These are phyloP conservation scores for Talaromyces marneffei DNA, from an alignment of 2,329 filamentous ascomycete genomes.

Conservation along the genomic window DNA sequence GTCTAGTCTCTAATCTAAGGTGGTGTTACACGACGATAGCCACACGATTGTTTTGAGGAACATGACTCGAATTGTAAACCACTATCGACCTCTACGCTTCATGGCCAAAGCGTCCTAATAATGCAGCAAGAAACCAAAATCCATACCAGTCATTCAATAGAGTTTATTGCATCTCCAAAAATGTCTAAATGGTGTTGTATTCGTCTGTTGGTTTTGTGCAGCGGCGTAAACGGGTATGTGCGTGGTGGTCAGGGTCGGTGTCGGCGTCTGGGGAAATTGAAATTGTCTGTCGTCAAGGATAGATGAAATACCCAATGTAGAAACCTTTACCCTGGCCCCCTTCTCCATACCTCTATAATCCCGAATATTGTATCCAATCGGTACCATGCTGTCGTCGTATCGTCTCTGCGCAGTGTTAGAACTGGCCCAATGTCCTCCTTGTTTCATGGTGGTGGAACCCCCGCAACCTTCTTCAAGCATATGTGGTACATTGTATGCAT, in stretches of 20 bases:
- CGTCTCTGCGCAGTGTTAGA: neutral
- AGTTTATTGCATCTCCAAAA: slow-evolving; percentile 24
- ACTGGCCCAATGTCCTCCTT: neutral
- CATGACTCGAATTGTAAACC: neutral
- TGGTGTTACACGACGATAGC: neutral
- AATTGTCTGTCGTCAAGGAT: neutral
- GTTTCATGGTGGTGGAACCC: neutral
- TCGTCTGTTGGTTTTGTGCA: neutral
- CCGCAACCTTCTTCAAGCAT: neutral
- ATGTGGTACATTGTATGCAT: neutral
- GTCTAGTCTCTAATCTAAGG: neutral
- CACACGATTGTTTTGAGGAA: neutral
- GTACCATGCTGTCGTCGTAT: neutral
- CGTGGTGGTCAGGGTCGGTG: neutral
- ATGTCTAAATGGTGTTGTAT: neutral
- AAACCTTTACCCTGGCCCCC: neutral
- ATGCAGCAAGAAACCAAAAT: neutral
- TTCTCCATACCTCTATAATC: neutral
- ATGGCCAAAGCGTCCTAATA: neutral
- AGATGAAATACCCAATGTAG: neutral
- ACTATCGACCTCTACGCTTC: neutral
- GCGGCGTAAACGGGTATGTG: neutral
- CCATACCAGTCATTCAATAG: slow-evolving; percentile 18
- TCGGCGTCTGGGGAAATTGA: neutral
- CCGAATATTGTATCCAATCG: neutral